Conservation (phyloP, 2,329 filamentous ascomycete species). For the Fusarium nurragi region DNA sequence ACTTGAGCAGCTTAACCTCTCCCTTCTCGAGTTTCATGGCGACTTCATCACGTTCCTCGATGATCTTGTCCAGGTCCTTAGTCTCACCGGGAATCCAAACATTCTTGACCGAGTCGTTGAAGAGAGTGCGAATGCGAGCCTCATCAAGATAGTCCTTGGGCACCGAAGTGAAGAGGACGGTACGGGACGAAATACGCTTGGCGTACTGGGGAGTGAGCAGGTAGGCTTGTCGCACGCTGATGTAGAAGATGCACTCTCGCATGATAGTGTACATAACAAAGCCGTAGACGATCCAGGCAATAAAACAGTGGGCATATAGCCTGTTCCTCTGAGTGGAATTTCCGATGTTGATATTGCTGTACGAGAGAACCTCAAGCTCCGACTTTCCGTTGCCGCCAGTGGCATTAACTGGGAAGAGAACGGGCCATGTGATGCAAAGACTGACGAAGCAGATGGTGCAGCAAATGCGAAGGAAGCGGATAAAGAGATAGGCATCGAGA, state of each 20-base stretch:
- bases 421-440: constrained; percentile 82
- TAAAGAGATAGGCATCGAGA: constrained; percentile 87
- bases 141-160: constrained; percentile 80
- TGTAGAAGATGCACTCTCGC: constrained; percentile 90
- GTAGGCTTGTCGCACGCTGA: constrained; percentile 94
- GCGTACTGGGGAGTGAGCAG: constrained; percentile 85
- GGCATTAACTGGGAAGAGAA: constrained; percentile 84
- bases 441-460: constrained; percentile 84
- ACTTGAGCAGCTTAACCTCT: constrained; percentile 82
- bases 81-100: constrained; percentile 85
- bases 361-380: constrained; percentile 67
- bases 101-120: constrained; percentile 80
- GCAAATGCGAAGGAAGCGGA: constrained; percentile 83
- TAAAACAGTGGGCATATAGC: constrained; percentile 82
- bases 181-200: constrained; percentile 86
- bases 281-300: constrained; percentile 84
- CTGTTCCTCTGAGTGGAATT: constrained; percentile 63
- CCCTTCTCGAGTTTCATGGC: constrained; percentile 84
- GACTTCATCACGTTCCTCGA: constrained; percentile 77
- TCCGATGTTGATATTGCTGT: constrained; percentile 57
- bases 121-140: constrained; percentile 76
- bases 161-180: constrained; percentile 91
- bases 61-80: constrained; percentile 77
- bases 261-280: constrained; percentile 92
- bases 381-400: constrained; percentile 74